Percentiles rank a stretch among this genome's conserved stretches.
Evolutionary conservation across 345 rosid genomes (phyloP).

Genomic region (Cochlearia excelsa): DNA sequence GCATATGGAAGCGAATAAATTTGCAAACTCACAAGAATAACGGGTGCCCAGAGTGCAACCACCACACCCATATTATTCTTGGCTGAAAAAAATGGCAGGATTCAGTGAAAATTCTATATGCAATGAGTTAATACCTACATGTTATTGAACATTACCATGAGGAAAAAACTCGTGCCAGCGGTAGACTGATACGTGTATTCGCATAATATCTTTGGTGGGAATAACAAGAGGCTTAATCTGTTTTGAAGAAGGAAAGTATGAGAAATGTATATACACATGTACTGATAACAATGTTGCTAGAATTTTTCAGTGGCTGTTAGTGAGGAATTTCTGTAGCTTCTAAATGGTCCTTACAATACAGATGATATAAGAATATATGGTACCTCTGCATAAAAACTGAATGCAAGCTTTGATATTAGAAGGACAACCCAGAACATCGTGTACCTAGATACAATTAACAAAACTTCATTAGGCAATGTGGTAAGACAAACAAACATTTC

Average conservation of each 20-base stretch:
- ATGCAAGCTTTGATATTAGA: slow-evolving; percentile 47
- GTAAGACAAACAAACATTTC: slow-evolving; percentile 14
- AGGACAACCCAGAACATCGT: slow-evolving; percentile 60
- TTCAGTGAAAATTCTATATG: neutral
- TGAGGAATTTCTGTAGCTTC: slow-evolving; percentile 1
- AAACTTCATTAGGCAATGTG: slow-evolving; percentile 1
- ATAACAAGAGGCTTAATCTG: slow-evolving; percentile 59
- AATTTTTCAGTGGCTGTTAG: slow-evolving; percentile 4
- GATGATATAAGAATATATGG: neutral
- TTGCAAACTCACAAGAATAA: slow-evolving; percentile 54
- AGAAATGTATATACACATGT: slow-evolving; percentile 16
- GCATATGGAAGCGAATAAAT: slow-evolving; percentile 9
- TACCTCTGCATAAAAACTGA: slow-evolving; percentile 66
- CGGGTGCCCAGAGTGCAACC: slow-evolving; percentile 49
- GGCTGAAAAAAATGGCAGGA: slow-evolving; percentile 36
- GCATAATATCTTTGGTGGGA: slow-evolving; percentile 55
- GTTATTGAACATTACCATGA: slow-evolving; percentile 39
- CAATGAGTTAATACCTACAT: neutral
- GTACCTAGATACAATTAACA: slow-evolving; percentile 41
- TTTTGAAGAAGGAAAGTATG: slow-evolving; percentile 20
- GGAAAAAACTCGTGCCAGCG: slow-evolving; percentile 66
- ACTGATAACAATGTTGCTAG: slow-evolving; percentile 4
- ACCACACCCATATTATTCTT: slow-evolving; percentile 50
- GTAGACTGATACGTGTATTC: slow-evolving; percentile 31
- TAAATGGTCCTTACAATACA: neutral